Base-by-base conservation (phyloP, 495 filamentous ascomycete species). In the Daldinia decipiens region DNA sequence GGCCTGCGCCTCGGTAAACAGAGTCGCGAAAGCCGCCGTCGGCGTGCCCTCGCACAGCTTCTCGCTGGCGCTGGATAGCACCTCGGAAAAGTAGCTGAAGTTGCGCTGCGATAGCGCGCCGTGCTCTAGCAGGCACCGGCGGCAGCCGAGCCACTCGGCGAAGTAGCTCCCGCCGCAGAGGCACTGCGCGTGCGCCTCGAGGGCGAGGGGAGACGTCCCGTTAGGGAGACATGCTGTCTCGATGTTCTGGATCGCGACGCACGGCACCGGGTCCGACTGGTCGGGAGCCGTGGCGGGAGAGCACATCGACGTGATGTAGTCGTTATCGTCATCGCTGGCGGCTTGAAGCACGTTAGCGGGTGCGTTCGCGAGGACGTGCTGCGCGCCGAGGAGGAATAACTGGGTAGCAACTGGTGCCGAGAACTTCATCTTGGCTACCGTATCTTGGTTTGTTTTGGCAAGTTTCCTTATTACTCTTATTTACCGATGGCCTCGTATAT, bases 161-260 rank as follows among this genome's bases (percentile, higher is more conserved):
- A 82, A 81, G 67, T 75, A 81, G 58, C 73, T 76, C 1, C 81
- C 80, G 43, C 64, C 65, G 73, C 81, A 83, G 58, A 80, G 79
- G 64, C 81, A 82, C 59, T 81, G 63, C 32, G 79, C 77, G 68
- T 82, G 79, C 8, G 79, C 80, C 26, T 74, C 67, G 27, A 79
- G 66, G 5, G 59, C 74, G 2, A 76, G 66, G 12, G 74, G 58
- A 21, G 60, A 67, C 19, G 72, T 77, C 38, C 69, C 76, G 53
- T 76, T 77, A 38, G 75, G 72, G 26, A 40, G 58, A 71, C 76
- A 80, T 0, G 68, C 40, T 3, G 66, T 67, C 43, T 80, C 76
- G 39, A 78, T 77, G 34, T 51, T 68, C 43, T 72, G 66, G 68
- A 79, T 71, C 15, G 70, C 68, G 26, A 76, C 40, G 59, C 78